Conservation (phyloP, 163 green algal genomes). For the Chlamydomonas reinhardtii region DNA sequence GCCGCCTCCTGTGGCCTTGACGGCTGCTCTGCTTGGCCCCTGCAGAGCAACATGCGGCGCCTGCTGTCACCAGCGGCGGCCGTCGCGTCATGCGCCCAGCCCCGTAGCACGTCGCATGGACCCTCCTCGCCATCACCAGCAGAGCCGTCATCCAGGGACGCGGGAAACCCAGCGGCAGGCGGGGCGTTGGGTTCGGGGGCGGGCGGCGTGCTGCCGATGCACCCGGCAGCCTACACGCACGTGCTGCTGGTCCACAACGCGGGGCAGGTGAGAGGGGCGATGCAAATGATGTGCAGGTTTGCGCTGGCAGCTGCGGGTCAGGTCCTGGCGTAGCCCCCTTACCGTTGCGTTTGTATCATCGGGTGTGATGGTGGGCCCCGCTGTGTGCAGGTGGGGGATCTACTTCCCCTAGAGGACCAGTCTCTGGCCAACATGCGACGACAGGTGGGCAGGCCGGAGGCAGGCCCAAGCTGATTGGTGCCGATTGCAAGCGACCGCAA, state of each 20-base stretch:
- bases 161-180: not conserved
- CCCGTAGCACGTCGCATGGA: no score
- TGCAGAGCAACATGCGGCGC: not conserved
- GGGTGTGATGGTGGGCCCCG: no score
- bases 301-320: no score
- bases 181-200: not conserved
- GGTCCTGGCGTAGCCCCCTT: no score
- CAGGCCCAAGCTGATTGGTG: no score
- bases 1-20: no score
- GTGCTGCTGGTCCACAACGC: slow-evolving; percentile 49
- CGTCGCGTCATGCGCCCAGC: no score
- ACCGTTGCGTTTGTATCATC: no score
- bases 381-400: slow-evolving; percentile 28
- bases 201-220: slow-evolving; percentile 19
- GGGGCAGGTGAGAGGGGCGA: slow-evolving; percentile 3
- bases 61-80: not conserved
- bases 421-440: slow-evolving; percentile 11
- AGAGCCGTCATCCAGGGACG: not conserved
- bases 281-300: no score
- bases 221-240: slow-evolving; percentile 2
- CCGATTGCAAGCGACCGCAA: no score
- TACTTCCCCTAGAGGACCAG: slow-evolving; percentile 28
- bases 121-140: no score
- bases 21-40: no score
- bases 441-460: slow-evolving; percentile 1